phyloP scores from a whole-genome alignment of 1,284 basidiomycete genomes.

The Chalciporus sp. region DNA sequence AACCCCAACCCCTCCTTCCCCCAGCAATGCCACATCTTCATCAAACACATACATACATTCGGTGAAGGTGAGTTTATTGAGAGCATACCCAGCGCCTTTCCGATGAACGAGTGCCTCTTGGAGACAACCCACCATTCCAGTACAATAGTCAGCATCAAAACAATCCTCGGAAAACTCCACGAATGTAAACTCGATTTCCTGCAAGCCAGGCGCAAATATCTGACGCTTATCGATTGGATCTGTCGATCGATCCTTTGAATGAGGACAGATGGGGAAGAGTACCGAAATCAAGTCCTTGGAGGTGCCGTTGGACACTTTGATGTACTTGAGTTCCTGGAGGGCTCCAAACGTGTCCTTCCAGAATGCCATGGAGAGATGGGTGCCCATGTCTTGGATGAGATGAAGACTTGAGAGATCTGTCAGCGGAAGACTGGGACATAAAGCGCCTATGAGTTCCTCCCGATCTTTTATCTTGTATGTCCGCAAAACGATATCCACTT shows the following conservation, averaged over 20 bases:
- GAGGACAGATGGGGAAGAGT: conserved; percentile 6
- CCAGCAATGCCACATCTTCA: conserved; percentile 7
- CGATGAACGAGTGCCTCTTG: conserved; percentile 22
- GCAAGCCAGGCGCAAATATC: conserved; percentile 34
- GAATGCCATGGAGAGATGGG: conserved; percentile 13
- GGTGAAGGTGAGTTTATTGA: conserved; percentile 18
- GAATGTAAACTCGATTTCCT: conserved; percentile 30
- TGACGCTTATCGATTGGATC: not conserved
- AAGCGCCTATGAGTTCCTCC: conserved; percentile 11
- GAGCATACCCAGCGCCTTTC: conserved; percentile 8
- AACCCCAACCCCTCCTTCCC: conserved; percentile 11
- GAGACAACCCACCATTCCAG: conserved; percentile 15
- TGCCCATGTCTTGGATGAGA: conserved; percentile 13
- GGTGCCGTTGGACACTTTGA: conserved; percentile 10
- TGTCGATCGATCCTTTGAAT: not conserved
- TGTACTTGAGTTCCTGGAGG: conserved; percentile 13
- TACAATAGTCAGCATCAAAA: conserved; percentile 9
- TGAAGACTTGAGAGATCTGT: conserved; percentile 12
- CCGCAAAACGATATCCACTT: conserved; percentile 13
- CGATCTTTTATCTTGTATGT: conserved; percentile 11
- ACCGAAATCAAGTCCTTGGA: conserved; percentile 11
- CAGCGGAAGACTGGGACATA: conserved; percentile 22
- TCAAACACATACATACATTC: conserved; percentile 17
- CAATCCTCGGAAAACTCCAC: conserved; percentile 28
- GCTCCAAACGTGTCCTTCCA: conserved; percentile 21